A percentile compares a stretch with the other conserved stretches of the same genome.
phyloP scores from a whole-genome alignment of 2,329 filamentous ascomycete genomes.

The Penicillium concentricum region DNA sequence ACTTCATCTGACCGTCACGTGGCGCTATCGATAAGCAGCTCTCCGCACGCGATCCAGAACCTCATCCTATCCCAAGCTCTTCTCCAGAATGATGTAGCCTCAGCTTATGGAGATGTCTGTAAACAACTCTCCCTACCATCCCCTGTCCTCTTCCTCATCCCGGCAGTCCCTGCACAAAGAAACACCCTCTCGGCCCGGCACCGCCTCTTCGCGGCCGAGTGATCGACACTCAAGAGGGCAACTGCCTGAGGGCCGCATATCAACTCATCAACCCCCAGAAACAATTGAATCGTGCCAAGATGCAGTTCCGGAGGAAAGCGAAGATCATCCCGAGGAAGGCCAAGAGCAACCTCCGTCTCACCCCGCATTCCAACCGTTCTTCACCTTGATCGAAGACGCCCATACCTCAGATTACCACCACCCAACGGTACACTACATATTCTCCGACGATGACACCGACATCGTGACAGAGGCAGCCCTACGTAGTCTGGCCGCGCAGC shows the following conservation, averaged over 20 bases:
- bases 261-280: not conserved
- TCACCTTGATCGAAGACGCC: conserved; percentile 77
- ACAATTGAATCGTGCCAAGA: conserved; percentile 8
- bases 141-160: conserved; percentile 32
- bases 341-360: conserved; percentile 22
- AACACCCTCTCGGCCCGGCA: conserved; percentile 8
- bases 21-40: conserved; percentile 34
- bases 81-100: conserved; percentile 31
- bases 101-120: conserved; percentile 35
- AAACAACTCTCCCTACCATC: conserved; percentile 17
- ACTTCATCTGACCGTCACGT: not conserved
- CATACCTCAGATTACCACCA: conserved; percentile 74
- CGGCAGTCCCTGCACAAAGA: conserved; percentile 24
- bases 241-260: conserved; percentile 7
- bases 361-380: conserved; percentile 72
- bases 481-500: conserved; percentile 52
- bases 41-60: conserved; percentile 4
- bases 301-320: not conserved
- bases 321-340: conserved; percentile 13
- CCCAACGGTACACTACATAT: conserved; percentile 87
- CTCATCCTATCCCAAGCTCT: conserved; percentile 1
- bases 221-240: conserved; percentile 9
- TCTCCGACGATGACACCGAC: conserved; percentile 85
- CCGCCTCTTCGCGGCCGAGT: conserved; percentile 16
- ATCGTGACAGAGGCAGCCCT: conserved; percentile 67